Conservation (phyloP, 345 rosid species). For the Ricinus communis region DNA sequence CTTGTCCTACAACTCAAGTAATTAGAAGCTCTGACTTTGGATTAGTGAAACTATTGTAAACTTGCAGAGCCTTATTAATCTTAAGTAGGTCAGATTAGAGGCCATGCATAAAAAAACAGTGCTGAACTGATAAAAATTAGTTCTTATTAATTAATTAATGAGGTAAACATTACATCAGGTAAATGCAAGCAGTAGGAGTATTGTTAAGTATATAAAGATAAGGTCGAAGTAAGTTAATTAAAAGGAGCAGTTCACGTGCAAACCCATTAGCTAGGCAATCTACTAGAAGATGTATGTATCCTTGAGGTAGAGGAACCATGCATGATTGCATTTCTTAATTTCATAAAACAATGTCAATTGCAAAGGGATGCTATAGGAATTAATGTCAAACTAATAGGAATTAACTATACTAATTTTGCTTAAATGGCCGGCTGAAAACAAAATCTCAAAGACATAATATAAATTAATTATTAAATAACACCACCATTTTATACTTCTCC, state of each 20-base stretch:
- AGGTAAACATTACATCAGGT: constrained; percentile 34
- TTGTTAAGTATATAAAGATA: neutral
- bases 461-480: too few species aligned
- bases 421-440: neutral
- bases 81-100: too few species aligned
- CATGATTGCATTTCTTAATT: constrained; percentile 8
- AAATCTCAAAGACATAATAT: too few species aligned
- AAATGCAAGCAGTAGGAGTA: constrained; percentile 25
- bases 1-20: too few species aligned
- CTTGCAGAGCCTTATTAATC: too few species aligned
- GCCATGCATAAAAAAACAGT: too few species aligned
- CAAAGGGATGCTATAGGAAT: neutral
- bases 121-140: too few species aligned
- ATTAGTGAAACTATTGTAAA: too few species aligned
- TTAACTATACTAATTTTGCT: neutral
- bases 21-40: too few species aligned
- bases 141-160: constrained; percentile 17
- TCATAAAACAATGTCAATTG: neutral
- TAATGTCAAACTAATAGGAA: constrained; percentile 25
- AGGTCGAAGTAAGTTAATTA: neutral
- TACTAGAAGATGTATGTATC: constrained; percentile 18
- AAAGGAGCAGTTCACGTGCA: constrained; percentile 28
- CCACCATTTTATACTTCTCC: too few species aligned
- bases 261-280: constrained; percentile 12
- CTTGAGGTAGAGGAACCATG: constrained; percentile 8